These are phyloP conservation scores for Phytopythium vexans DNA, from an alignment of 352 stramenopile genomes.

Conservation along the genomic window DNA sequence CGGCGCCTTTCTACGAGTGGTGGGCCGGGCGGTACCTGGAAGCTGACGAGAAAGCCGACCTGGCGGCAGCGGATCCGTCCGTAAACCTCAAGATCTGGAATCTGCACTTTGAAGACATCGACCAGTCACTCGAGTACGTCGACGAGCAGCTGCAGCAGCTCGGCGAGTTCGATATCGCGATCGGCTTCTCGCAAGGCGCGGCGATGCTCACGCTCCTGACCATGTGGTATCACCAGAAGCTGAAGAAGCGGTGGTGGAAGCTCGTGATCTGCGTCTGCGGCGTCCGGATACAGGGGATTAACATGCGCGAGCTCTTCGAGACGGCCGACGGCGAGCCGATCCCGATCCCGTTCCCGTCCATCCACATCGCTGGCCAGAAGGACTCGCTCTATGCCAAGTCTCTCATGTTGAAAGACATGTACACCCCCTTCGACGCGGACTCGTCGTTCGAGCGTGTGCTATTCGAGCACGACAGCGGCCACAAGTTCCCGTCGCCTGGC, in stretches of 20 bases:
- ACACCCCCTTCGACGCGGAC: constrained; percentile 26
- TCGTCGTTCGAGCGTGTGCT: constrained; percentile 31
- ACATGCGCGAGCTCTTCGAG: constrained; percentile 41
- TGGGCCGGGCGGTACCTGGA: constrained; percentile 40
- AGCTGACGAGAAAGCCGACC: constrained; percentile 35
- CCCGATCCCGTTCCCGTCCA: constrained; percentile 48
- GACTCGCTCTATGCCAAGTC: constrained; percentile 46
- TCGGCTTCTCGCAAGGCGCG: constrained; percentile 79
- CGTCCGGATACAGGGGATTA: constrained; percentile 28
- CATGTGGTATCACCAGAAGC: constrained; percentile 50
- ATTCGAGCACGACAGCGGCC: constrained; percentile 41
- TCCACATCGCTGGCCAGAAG: constrained; percentile 52
- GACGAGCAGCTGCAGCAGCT: constrained; percentile 49
- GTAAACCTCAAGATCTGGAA: constrained; percentile 20
- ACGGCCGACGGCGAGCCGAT: constrained; percentile 31
- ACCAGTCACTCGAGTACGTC: constrained; percentile 47
- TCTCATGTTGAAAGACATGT: constrained; percentile 40
- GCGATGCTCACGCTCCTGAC: constrained; percentile 60
- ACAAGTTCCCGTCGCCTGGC: constrained; percentile 67
- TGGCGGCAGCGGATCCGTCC: constrained; percentile 22
- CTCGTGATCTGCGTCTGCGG: constrained; percentile 45
- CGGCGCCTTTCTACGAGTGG: constrained; percentile 79
- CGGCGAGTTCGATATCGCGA: constrained; percentile 69
- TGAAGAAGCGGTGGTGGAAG: constrained; percentile 48
- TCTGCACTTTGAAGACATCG: constrained; percentile 36